Conservation (phyloP, 2,329 filamentous ascomycete genomes). For the Pseudopithomyces maydicus region DNA sequence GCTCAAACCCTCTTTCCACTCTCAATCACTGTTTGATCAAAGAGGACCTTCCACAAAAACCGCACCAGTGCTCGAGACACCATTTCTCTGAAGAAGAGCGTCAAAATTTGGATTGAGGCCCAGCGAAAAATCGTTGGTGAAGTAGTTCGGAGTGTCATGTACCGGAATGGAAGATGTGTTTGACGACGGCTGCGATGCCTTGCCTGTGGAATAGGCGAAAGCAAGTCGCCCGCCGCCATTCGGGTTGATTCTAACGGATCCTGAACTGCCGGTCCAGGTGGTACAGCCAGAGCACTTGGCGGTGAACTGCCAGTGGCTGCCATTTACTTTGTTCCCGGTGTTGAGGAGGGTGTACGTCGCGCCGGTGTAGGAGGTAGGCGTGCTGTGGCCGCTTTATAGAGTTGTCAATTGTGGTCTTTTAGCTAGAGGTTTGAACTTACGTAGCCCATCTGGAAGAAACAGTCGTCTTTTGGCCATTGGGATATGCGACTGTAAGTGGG, state of each 20-base stretch:
- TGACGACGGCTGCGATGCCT: conserved; percentile 25
- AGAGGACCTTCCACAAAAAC: background rate
- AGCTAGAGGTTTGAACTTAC: conserved; percentile 18
- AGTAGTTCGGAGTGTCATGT: conserved; percentile 37
- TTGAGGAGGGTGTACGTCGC: conserved; percentile 29
- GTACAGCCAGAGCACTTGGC: conserved; percentile 39
- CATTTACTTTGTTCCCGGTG: conserved; percentile 34
- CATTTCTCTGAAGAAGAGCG: conserved; percentile 30
- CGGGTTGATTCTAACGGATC: conserved; percentile 25
- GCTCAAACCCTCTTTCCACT: background rate
- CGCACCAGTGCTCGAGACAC: conserved; percentile 11
- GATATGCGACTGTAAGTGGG: conserved; percentile 36
- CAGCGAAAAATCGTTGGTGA: conserved; percentile 31
- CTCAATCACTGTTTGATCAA: background rate
- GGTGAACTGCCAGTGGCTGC: conserved; percentile 39
- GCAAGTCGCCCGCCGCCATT: conserved; percentile 25
- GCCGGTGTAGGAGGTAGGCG: conserved; percentile 28
- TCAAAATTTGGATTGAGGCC: conserved; percentile 32
- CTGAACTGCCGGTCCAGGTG: conserved; percentile 21
- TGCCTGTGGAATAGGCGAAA: conserved; percentile 27
- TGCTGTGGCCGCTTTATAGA: conserved; percentile 24
- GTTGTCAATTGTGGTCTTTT: background rate
- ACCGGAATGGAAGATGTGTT: conserved; percentile 27
- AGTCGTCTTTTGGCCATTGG: conserved; percentile 30
- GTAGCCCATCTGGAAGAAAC: conserved; percentile 37